A percentile compares a stretch with the other conserved stretches of the same genome.
Conservation (phyloP, 2,329 filamentous ascomycete genomes). For the Aspergillus pseudonomiae region DNA sequence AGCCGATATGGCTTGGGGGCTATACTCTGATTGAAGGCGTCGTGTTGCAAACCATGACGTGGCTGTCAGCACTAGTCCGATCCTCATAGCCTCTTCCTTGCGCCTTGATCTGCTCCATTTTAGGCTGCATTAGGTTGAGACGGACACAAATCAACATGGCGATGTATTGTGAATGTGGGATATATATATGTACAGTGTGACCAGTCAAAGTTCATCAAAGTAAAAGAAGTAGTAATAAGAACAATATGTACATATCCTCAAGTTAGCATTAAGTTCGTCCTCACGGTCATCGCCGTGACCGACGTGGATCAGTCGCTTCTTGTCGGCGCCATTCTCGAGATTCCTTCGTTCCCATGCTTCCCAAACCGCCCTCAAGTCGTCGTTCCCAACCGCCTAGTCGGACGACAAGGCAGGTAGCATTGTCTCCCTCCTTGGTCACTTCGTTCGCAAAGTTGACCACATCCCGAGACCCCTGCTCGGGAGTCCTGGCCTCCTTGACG, state of each 20-base stretch:
- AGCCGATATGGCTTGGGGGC: neutral
- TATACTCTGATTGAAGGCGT: neutral
- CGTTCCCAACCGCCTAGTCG: conserved; percentile 68
- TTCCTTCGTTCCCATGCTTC: conserved; percentile 90
- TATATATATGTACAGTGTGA: neutral
- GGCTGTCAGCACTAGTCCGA: too few relatives aligned
- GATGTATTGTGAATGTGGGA: neutral
- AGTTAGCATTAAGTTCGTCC: neutral
- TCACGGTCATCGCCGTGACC: conserved; percentile 56
- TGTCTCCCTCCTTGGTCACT: conserved; percentile 67
- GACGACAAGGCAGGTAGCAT: conserved; percentile 66
- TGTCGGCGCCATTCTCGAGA: conserved; percentile 78
- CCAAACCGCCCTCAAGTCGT: conserved; percentile 75
- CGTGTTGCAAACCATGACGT: neutral
- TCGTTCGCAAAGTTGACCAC: conserved; percentile 89
- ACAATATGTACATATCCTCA: neutral
- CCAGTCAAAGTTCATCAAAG: neutral
- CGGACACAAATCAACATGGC: neutral
- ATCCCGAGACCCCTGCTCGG: conserved; percentile 77
- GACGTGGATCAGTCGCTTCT: conserved; percentile 80
- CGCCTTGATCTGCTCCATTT: neutral
- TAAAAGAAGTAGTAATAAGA: neutral
- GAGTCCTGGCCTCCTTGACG: conserved; percentile 88
- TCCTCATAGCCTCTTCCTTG: neutral
- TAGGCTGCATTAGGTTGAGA: neutral